Base-by-base conservation (phyloP, 1,139 yeast genomes). In the Sugiyamaella sp. region DNA sequence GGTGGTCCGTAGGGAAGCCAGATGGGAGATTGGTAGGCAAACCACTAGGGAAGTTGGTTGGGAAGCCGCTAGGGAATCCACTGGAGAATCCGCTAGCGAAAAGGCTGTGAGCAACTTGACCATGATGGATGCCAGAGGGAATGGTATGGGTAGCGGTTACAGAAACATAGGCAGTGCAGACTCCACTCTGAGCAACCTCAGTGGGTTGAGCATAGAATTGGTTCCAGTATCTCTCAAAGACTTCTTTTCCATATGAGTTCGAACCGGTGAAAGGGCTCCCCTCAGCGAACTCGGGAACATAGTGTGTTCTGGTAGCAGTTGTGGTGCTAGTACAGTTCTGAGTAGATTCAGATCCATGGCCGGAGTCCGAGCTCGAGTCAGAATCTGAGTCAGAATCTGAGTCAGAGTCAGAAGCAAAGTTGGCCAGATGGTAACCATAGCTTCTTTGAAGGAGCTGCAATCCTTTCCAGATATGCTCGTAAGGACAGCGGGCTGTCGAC, bases 231-330 rank as follows among this genome's bases (percentile, higher is more conserved):
- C 17, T 41, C 27, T 41, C 45, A 41, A 41, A 41, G 8, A 16
- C 45, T 20, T 16, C 35, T 41, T n/a, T 41, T 5, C 21, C 27
- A 22, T 41, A 29, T 14, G 45, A 6, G 21, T 41, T 41, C 35
- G 45, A 22, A 9, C 45, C 45, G 9, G 45, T 41, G 21, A 41
- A 41, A 4, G 45, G 45, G 16, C 25, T 22, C 4, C 45, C 45
- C 25, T 27, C 25, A n/a, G 27, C 35, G 16, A 41, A 41, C 16
- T 41, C 12, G 3, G 45, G 35, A 24, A 41, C 45, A 10, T 22
- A 14, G 21, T 17, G 33, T 6, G 45, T 41, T 29, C 35, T 41
- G 25, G 45, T 41, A 8, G 25, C 35, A 14, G 45, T 41, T 6
- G 27, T 17, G 2, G 45, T 41, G 33, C 29, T 14, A 6, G 45